Evolutionary conservation across 805 yeast species (phyloP).

Genomic region (Candida tallmaniae): DNA sequence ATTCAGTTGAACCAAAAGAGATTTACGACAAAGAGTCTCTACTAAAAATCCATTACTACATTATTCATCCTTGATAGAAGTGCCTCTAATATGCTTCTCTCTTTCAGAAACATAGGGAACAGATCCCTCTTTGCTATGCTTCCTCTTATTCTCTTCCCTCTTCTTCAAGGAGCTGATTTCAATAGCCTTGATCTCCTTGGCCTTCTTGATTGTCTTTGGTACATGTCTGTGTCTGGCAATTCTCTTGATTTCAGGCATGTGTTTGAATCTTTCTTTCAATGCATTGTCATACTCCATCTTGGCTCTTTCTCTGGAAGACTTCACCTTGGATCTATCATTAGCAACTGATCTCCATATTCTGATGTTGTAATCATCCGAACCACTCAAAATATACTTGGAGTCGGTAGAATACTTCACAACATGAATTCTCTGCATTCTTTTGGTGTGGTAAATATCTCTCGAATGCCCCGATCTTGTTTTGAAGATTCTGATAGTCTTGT

Average conservation of each 20-base stretch:
- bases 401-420: conserved; percentile 84
- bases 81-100: conserved; percentile 80
- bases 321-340: conserved; percentile 75
- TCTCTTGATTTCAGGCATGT: conserved; percentile 94
- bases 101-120: conserved; percentile 66
- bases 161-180: conserved; percentile 73
- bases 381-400: conserved; percentile 78
- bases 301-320: conserved; percentile 72
- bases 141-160: conserved; percentile 78
- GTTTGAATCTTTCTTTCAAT: conserved; percentile 84
- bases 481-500: conserved; percentile 83
- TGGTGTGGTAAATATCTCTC: conserved; percentile 92
- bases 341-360: conserved; percentile 91
- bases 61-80: conserved; percentile 53
- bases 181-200: conserved; percentile 74
- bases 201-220: conserved; percentile 83
- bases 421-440: conserved; percentile 95
- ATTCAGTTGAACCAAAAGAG: no score
- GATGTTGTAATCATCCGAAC: conserved; percentile 95
- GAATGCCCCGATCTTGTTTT: conserved; percentile 81
- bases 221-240: conserved; percentile 90
- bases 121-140: conserved; percentile 63
- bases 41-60: no score
- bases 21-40: no score
- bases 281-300: conserved; percentile 89